phyloP scores from a whole-genome alignment of 306 rosid species.

The Lotus japonicus region DNA sequence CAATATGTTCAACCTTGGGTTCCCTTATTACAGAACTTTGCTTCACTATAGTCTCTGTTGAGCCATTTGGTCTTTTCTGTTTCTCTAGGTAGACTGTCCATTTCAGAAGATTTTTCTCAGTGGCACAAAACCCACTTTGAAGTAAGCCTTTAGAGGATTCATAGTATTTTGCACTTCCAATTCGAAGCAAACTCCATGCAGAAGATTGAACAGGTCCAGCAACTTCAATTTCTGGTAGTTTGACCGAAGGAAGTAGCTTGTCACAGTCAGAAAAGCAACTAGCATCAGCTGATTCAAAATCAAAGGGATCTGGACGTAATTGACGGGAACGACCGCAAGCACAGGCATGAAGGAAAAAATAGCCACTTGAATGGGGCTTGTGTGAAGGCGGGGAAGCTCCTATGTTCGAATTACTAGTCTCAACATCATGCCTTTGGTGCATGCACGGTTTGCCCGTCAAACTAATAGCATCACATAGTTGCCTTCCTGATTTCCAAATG shows the following conservation, averaged over 20 bases:
- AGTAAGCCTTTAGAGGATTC: constrained; percentile 82
- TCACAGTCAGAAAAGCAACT: constrained; percentile 72
- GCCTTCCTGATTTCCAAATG: constrained; percentile 91
- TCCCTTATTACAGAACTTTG: constrained; percentile 35
- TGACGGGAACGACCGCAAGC: constrained; percentile 84
- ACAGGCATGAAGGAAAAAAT: constrained; percentile 81
- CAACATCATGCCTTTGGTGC: constrained; percentile 73
- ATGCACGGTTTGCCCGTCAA: constrained; percentile 88
- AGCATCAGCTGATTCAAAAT: constrained; percentile 71
- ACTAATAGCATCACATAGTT: constrained; percentile 85
- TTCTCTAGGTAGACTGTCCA: constrained; percentile 58
- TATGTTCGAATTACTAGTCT: constrained; percentile 25
- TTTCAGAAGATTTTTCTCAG: constrained; percentile 66
- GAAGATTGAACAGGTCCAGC: constrained; percentile 51
- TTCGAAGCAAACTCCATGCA: constrained; percentile 80
- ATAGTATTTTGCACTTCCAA: constrained; percentile 81
- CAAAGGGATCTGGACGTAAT: constrained; percentile 77
- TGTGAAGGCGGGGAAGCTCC: constrained; percentile 25
- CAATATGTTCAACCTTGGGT: constrained; percentile 36
- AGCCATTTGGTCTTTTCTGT: constrained; percentile 30
- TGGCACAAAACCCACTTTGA: constrained; percentile 77
- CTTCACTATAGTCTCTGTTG: constrained; percentile 28
- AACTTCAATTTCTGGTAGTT: constrained; percentile 50
- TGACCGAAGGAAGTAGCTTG: constrained; percentile 67
- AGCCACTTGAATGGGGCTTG: constrained; percentile 78